Evolutionary conservation across 2,329 filamentous ascomycete species (phyloP).

Genomic region (Aureobasidium vineae): DNA sequence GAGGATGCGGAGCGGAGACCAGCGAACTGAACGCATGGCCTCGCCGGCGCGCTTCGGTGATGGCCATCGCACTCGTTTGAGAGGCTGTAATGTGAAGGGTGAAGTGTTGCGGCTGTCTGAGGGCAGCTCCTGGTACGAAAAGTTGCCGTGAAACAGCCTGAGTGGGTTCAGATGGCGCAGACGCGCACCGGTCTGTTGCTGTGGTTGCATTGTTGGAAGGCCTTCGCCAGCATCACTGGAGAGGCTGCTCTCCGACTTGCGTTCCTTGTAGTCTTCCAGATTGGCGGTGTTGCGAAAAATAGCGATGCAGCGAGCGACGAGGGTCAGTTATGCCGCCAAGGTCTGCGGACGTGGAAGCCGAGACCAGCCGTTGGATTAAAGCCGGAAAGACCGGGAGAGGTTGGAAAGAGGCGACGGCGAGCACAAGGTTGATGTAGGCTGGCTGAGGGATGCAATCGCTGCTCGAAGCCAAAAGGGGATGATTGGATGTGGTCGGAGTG

Average conservation of each 20-base stretch:
- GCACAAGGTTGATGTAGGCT: constrained; percentile 2
- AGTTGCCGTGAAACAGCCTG: constrained; percentile 46
- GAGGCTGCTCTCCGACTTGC: constrained; percentile 27
- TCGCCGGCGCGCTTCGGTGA: constrained; percentile 37
- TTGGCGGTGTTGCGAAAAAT: constrained; percentile 21
- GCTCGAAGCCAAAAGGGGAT: neutral
- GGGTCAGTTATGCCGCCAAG: constrained; percentile 8
- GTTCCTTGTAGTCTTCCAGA: constrained; percentile 27
- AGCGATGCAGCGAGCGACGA: constrained; percentile 17
- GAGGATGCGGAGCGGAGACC: constrained; percentile 46
- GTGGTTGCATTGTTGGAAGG: constrained; percentile 11
- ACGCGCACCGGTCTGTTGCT: constrained; percentile 33
- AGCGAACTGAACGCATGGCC: constrained; percentile 33
- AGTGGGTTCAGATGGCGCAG: constrained; percentile 47
- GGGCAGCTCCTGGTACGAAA: constrained; percentile 50
- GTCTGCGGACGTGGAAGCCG: neutral
- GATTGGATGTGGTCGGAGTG: neutral
- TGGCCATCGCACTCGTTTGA: constrained; percentile 42
- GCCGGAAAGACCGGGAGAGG: neutral
- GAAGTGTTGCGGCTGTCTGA: constrained; percentile 44
- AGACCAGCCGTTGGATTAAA: constrained; percentile 16
- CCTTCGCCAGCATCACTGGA: constrained; percentile 30
- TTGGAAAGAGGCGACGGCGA: neutral
- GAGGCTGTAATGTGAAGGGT: constrained; percentile 40
- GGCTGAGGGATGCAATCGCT: neutral